Percentiles rank a stretch among this genome's conserved stretches.
Evolutionary conservation across 192 early-diverging fungal genomes (phyloP).

Genomic region (Podochytrium sp.): DNA sequence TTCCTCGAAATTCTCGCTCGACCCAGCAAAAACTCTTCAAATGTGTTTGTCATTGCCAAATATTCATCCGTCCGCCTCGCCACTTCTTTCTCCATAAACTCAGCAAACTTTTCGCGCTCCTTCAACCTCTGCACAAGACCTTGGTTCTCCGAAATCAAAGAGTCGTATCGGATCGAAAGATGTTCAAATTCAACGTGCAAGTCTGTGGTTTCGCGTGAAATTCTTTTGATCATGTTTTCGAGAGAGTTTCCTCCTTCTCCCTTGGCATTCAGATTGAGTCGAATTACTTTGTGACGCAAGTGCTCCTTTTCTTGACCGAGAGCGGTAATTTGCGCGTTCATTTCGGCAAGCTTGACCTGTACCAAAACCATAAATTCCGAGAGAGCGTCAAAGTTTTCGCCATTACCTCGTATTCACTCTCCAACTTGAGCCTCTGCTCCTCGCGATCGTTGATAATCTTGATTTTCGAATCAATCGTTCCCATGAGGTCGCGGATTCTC

Average conservation of each 20-base stretch:
- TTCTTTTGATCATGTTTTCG: slow-evolving; percentile 66
- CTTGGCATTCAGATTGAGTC: slow-evolving; percentile 60
- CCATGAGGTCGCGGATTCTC: slow-evolving; percentile 56
- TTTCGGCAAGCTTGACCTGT: slow-evolving; percentile 39
- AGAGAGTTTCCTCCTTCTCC: slow-evolving; percentile 66
- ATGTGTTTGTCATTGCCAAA: slow-evolving; percentile 57
- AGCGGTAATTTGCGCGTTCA: slow-evolving; percentile 39
- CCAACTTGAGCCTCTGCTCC: slow-evolving; percentile 40
- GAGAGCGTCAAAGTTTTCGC: neutral
- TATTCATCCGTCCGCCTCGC: slow-evolving; percentile 54
- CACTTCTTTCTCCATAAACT: slow-evolving; percentile 62
- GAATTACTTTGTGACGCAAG: slow-evolving; percentile 67
- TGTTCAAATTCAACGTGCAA: slow-evolving; percentile 56
- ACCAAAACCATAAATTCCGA: neutral
- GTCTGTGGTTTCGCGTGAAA: slow-evolving; percentile 56
- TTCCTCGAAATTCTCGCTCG: slow-evolving; percentile 47
- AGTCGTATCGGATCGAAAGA: slow-evolving; percentile 51
- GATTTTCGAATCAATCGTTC: slow-evolving; percentile 56
- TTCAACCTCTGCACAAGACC: slow-evolving; percentile 46
- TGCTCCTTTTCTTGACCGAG: slow-evolving; percentile 63
- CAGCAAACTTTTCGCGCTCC: slow-evolving; percentile 57
- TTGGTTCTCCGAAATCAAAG: slow-evolving; percentile 43
- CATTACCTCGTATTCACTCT: slow-evolving; percentile 48
- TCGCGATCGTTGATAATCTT: slow-evolving; percentile 56
- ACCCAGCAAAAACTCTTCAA: slow-evolving; percentile 59